Base-by-base conservation (phyloP, 2,329 filamentous ascomycete species). In the Rhynchosporium graminicola region DNA sequence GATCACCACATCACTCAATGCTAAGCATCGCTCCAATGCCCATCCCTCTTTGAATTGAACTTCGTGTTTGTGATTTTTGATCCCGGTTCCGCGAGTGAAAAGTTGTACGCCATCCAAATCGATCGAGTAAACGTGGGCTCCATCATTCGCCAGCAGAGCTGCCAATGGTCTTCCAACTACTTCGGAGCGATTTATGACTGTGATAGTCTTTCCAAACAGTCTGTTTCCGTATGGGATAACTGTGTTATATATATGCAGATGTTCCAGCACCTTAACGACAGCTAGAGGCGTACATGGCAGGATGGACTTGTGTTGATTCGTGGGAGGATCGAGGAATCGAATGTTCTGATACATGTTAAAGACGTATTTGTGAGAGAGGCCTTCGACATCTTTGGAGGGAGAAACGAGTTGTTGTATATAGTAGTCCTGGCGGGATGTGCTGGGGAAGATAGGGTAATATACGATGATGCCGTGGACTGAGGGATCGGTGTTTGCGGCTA, bases 341-440 rank as follows among this genome's bases (percentile, higher is more conserved):
- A 96, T 86, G 80, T 99, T 99, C 81, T 97, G 91, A 80, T 98
- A 99, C 93, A 99, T 97, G 83, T 99, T 99, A 85, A 94, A 93
- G 74, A 98, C 89, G 79, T 98, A 93, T 74, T 88, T 88, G 78
- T 97, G 94, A 71, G 89, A 92, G 63, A 99, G 86, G 42, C 95
- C 95, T 77, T 99, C 95, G 68, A 99, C 94, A 73, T 99, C 95
- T 78, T 99, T 98, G 76, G 84, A 80, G 48, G 97, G 83, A 61
- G 91, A 87, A 61, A 97, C 92, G 3, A 96, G 91, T 79, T 97
- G 93, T 79, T 98, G 94, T 68, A 99, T 87, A 77, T 98, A 98
- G 76, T 91, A 90, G 77, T 99, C 95, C 77, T 97, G 92, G 33
- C 86, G 84, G 58, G 88, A 89, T 79, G 92, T 90, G 77, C 80